Conservation (phyloP, 257 asterid species). For the Solanum peruvianum region DNA sequence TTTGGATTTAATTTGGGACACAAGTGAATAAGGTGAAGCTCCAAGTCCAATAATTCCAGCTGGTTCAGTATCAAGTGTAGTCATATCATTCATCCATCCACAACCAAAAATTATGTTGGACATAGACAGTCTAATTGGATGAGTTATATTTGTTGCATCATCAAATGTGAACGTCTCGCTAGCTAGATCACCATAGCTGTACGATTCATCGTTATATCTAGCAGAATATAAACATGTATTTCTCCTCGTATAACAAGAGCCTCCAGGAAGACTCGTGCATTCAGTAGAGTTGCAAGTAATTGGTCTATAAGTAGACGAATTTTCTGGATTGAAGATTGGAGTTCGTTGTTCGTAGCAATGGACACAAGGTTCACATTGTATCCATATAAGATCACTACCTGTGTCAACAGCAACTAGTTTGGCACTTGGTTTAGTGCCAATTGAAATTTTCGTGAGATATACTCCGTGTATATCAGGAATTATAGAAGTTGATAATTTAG, state of each 20-base stretch:
- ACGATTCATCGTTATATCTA: slow-evolving; percentile 24
- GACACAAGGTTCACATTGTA: background rate
- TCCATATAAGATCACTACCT: slow-evolving; percentile 6
- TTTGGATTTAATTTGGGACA: slow-evolving; percentile 28
- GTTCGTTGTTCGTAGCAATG: background rate
- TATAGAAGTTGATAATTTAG: background rate
- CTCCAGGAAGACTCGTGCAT: slow-evolving; percentile 7
- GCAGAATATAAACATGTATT: slow-evolving; percentile 17
- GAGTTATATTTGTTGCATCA: background rate
- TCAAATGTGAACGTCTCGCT: slow-evolving; percentile 39
- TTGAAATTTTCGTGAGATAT: background rate
- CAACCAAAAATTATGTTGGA: slow-evolving; percentile 39
- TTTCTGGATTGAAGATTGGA: slow-evolving; percentile 26
- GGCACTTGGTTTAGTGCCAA: background rate
- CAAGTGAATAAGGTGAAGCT: slow-evolving; percentile 30
- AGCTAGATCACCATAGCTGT: slow-evolving; percentile 31
- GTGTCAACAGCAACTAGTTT: slow-evolving; percentile 1
- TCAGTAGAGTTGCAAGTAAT: slow-evolving; percentile 22
- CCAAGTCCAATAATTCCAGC: slow-evolving; percentile 71
- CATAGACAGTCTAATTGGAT: background rate
- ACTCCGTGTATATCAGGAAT: background rate
- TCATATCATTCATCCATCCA: slow-evolving; percentile 25
- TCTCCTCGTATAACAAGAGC: background rate
- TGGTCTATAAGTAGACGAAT: slow-evolving; percentile 32
- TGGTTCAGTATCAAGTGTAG: background rate